These are phyloP conservation scores for Hansenula sp. DNA, from an alignment of 1,139 yeast species.

Conservation along the genomic window DNA sequence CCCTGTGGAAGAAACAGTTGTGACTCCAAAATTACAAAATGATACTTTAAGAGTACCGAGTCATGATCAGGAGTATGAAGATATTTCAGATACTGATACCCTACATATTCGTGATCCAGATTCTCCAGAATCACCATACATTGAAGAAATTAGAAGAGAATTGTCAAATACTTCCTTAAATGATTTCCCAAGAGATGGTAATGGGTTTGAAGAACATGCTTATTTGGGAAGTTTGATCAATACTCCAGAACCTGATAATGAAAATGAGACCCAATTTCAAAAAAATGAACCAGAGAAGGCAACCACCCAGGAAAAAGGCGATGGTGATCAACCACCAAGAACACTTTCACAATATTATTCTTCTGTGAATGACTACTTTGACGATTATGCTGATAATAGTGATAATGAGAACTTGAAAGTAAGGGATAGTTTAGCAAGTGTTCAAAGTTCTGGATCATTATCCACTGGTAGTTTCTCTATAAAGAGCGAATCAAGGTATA, in stretches of 20 bases:
- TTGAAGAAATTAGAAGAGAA: conserved; percentile 1
- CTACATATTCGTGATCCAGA: conserved; percentile 17
- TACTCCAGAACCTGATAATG: conserved; percentile 14
- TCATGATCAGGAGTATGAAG: conserved; percentile 11
- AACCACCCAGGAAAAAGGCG: neutral
- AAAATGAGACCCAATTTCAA: neutral
- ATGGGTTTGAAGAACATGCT: conserved; percentile 15
- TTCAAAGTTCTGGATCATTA: conserved; percentile 28
- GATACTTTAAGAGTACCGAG: neutral
- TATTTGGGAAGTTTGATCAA: conserved; percentile 18
- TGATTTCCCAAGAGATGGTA: conserved; percentile 2
- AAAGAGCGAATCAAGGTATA: conserved; percentile 16
- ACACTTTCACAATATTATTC: conserved; percentile 19
- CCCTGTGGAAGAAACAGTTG: neutral
- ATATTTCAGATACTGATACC: conserved; percentile 21
- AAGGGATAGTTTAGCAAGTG: neutral
- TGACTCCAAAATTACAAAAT: too few species aligned
- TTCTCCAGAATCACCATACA: neutral
- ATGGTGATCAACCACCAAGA: neutral
- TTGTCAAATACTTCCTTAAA: neutral
- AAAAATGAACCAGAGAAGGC: neutral
- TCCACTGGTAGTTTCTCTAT: conserved; percentile 24
- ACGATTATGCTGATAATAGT: conserved; percentile 19
- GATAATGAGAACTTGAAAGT: neutral
- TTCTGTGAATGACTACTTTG: conserved; percentile 21